Conservation (phyloP, 208 protist genomes). For the Crithidia bombi region DNA sequence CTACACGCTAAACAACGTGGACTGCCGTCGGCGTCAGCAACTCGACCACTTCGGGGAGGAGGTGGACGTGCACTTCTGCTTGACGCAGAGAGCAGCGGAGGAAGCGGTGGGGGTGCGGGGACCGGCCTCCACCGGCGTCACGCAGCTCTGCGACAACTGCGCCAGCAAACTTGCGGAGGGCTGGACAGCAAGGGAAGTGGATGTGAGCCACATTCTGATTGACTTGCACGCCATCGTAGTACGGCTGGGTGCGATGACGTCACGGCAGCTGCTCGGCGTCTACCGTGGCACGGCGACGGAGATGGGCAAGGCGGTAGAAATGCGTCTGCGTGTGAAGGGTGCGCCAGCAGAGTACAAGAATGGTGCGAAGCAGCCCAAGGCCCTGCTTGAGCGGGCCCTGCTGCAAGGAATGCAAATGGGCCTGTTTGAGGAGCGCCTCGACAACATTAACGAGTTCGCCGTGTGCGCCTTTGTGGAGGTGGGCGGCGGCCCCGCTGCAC, state of each 20-base stretch:
- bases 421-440: constrained; percentile 75
- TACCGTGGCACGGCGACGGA: constrained; percentile 72
- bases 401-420: constrained; percentile 70
- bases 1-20: constrained; percentile 87
- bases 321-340: constrained; percentile 74
- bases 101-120: constrained; percentile 14
- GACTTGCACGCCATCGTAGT: constrained; percentile 72
- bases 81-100: constrained; percentile 39
- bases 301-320: constrained; percentile 77
- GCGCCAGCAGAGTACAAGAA: constrained; percentile 84
- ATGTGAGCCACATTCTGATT: constrained; percentile 55
- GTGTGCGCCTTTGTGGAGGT: constrained; percentile 73
- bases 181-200: constrained; percentile 53
- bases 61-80: constrained; percentile 72
- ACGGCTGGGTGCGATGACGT: constrained; percentile 75
- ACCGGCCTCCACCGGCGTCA: constrained; percentile 15
- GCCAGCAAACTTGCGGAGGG: constrained; percentile 60
- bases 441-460: constrained; percentile 73
- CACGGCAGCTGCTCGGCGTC: constrained; percentile 80
- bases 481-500: constrained; percentile 45
- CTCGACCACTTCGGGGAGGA: constrained; percentile 85
- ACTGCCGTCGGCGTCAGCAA: constrained; percentile 88
- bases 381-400: constrained; percentile 71
- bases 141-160: constrained; percentile 87
- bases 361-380: constrained; percentile 51